These are phyloP conservation scores for Plasmodium inui DNA, from an alignment of 169 alveolate genomes.

Conservation along the genomic window DNA sequence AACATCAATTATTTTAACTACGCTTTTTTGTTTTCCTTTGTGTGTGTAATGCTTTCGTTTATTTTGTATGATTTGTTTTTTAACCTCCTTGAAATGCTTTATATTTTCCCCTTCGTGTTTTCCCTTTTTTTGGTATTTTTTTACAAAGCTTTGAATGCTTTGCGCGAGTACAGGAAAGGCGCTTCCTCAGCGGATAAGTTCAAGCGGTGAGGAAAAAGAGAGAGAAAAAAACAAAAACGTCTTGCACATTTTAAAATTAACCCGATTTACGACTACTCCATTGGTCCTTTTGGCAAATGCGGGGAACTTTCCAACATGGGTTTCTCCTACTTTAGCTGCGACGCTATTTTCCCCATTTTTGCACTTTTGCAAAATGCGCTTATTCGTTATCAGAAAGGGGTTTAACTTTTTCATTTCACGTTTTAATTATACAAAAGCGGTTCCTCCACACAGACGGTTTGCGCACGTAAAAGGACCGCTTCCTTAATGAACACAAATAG, in stretches of 20 bases:
- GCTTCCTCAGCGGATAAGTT: background rate
- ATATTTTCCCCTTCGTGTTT: slow-evolving; percentile 19
- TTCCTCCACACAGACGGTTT: background rate
- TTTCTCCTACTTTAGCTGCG: background rate
- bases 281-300: background rate
- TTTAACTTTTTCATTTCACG: background rate
- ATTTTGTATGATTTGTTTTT: slow-evolving; percentile 51
- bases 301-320: background rate
- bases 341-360: background rate
- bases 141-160: slow-evolving; percentile 37
- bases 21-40: slow-evolving; percentile 41
- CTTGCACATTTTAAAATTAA: background rate
- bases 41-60: slow-evolving; percentile 22
- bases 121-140: slow-evolving; percentile 32
- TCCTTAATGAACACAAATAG: background rate
- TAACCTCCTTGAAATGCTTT: slow-evolving; percentile 22
- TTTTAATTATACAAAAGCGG: background rate
- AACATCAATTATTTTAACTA: slow-evolving; percentile 18
- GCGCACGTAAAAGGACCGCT: background rate
- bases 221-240: background rate
- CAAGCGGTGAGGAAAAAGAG: background rate
- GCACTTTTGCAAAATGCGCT: background rate
- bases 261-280: background rate
- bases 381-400: background rate
- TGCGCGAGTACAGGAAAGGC: slow-evolving; percentile 16